A percentile compares a stretch with the other conserved stretches of the same genome.
These are phyloP conservation scores for Paraconiothyrium brasiliense DNA, from an alignment of 2,329 filamentous ascomycete species.

Conservation along the genomic window DNA sequence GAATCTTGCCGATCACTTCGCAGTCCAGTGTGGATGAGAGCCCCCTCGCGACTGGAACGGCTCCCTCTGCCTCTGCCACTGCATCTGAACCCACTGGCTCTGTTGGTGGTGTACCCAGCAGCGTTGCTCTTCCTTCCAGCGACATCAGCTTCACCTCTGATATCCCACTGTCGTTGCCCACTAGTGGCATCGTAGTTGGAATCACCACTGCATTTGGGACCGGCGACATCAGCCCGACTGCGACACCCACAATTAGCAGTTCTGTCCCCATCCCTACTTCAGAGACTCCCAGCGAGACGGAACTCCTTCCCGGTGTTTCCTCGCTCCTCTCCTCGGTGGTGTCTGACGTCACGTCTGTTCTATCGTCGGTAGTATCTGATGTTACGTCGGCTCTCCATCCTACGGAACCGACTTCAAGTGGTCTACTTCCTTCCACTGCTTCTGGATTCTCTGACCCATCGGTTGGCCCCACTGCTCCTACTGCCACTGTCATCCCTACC, in stretches of 20 bases:
- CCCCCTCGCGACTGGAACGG: constrained; percentile 14
- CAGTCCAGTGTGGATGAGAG: constrained; percentile 19
- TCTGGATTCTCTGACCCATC: constrained; percentile 24
- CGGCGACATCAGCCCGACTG: constrained; percentile 18
- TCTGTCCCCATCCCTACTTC: constrained; percentile 35
- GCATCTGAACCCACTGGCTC: constrained; percentile 22
- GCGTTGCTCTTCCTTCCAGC: constrained; percentile 35
- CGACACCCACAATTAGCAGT: constrained; percentile 27
- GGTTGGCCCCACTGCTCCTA: constrained; percentile 27
- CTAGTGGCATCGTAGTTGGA: constrained; percentile 44
- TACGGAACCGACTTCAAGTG: constrained; percentile 9
- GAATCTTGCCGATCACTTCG: constrained; percentile 19
- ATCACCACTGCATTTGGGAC: constrained; percentile 48
- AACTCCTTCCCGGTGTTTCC: constrained; percentile 13
- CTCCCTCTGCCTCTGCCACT: constrained; percentile 20
- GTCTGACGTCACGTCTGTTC: constrained; percentile 25
- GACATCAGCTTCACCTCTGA: constrained; percentile 15
- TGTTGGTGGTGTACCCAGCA: constrained; percentile 34
- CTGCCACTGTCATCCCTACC: constrained; percentile 17
- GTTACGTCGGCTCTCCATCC: constrained; percentile 11
- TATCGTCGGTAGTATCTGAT: constrained; percentile 23
- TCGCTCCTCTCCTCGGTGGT: constrained; percentile 20
- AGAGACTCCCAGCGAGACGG: constrained; percentile 20
- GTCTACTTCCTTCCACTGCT: neutral
- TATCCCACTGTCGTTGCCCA: constrained; percentile 15